Percentiles rank a stretch among this genome's conserved stretches.
Evolutionary conservation across 139 green algal genomes (phyloP).

Genomic region (Coccomyxa sp.): DNA sequence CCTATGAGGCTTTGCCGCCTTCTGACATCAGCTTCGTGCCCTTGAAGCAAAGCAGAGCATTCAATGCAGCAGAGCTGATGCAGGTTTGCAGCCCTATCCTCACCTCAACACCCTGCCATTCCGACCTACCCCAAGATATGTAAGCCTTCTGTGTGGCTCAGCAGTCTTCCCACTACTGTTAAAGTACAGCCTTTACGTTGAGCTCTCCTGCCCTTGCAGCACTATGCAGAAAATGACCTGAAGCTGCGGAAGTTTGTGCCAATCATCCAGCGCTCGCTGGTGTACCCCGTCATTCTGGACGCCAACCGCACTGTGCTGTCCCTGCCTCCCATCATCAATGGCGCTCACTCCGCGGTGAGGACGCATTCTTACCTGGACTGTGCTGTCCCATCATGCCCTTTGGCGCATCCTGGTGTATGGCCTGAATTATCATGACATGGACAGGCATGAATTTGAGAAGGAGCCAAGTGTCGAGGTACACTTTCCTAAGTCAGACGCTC

Average conservation of each 20-base stretch:
- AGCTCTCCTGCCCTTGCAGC: slow-evolving; percentile 43
- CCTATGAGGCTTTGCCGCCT: slow-evolving; percentile 93
- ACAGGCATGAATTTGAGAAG: background rate
- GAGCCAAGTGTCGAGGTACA: background rate
- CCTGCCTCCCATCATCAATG: slow-evolving; percentile 98
- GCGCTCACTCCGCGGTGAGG: slow-evolving; percentile 77
- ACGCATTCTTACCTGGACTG: no score
- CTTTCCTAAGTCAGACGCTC: background rate
- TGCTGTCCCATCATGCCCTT: background rate
- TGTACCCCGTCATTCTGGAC: slow-evolving; percentile 97
- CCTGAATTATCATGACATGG: no score
- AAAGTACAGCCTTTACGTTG: no score
- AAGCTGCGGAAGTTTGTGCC: slow-evolving; percentile 96
- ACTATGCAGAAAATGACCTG: slow-evolving; percentile 85
- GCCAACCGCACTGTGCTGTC: slow-evolving; percentile 86
- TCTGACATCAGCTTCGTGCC: slow-evolving; percentile 93
- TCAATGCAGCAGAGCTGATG: slow-evolving; percentile 85
- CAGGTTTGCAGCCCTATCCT: slow-evolving; percentile 64
- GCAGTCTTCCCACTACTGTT: no score
- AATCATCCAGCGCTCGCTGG: slow-evolving; percentile 89
- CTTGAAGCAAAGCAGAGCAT: slow-evolving; percentile 91
- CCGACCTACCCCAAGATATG: no score
- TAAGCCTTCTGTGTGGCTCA: no score
- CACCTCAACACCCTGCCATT: no score
- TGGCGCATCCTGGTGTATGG: background rate